Evolutionary conservation across 371 early-diverging fungal species (phyloP), one percentile per base, ranked within the genome.

Genomic region (Rhizopus delemar): DNA sequence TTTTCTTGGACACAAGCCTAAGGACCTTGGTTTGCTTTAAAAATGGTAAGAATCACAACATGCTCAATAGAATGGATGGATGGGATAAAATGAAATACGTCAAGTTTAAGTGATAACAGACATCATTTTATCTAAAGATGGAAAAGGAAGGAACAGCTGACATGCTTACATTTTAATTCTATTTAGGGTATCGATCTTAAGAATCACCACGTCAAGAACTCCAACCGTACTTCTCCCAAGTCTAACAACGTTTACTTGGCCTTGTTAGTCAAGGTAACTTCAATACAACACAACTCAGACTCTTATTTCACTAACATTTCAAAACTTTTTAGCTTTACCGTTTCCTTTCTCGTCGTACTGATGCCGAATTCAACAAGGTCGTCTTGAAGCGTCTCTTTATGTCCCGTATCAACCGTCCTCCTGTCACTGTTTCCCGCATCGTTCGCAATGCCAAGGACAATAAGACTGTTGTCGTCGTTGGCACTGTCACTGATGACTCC

Each of bases 321-420:
- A 22, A 22, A 22, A 22, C 22, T 50, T 6, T 38, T 29, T 80
- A 95, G 96, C 88, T 98, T 70, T 98, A 97, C 88, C 89, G 95
- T 75, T 97, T 94, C 91, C 88, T 98, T 62, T 96, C 97, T 63
- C 96, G 99, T 85, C 93, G 98, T 78, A 99, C 99, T 71, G 88
- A 93, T 82, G 86, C 97, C 80, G 80, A 86, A 80, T 99, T 99
- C 89, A 99, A 99, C 95, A 93, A 94, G 89, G 93, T 93, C 62
- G 88, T 99, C 73, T 86, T 97, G 81, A 95, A 94, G 91, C 92
- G 99, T 68, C 92, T 99, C 68, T 95, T 93, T 78, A 95, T 96
- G 97, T 95, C 96, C 73, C 91, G 94, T 63, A 81, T 94, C 84
- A 93, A 97, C 91, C 91, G 94, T 64, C 97, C 98, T 55, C 93